These are phyloP conservation scores for Pseudogymnoascus sp. DNA, from an alignment of 2,329 filamentous ascomycete species.

Conservation along the genomic window DNA sequence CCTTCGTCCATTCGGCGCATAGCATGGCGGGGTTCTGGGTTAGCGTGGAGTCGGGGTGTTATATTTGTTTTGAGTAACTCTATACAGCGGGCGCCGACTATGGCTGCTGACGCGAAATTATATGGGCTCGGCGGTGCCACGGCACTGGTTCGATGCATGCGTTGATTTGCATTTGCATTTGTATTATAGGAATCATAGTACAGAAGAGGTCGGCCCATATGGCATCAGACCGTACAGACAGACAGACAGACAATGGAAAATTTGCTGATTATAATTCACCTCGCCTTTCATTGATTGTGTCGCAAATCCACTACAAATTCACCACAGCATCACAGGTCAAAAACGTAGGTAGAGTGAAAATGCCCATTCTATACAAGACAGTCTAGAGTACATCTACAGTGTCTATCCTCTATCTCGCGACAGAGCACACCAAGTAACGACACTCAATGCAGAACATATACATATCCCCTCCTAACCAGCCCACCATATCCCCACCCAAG, in stretches of 20 bases:
- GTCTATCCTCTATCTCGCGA: neutral
- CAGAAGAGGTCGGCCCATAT: neutral
- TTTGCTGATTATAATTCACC: neutral
- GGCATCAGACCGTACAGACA: neutral
- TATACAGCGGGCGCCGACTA: neutral
- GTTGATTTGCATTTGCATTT: neutral
- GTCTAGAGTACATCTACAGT: conserved; percentile 7
- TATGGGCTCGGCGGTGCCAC: neutral
- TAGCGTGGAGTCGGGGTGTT: conserved; percentile 4
- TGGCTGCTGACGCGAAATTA: neutral
- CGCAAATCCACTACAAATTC: neutral
- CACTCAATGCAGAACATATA: neutral
- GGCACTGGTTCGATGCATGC: neutral
- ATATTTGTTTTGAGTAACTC: conserved; percentile 1
- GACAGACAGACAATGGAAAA: neutral
- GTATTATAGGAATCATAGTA: neutral
- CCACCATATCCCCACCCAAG: neutral
- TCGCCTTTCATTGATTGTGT: too few relatives aligned
- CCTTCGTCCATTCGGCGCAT: neutral
- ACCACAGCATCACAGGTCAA: neutral
- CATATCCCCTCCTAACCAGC: neutral
- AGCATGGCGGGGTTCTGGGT: neutral
- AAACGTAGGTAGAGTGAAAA: neutral
- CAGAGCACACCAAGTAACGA: neutral
- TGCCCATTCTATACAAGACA: neutral